Percentiles rank a stretch among this genome's conserved stretches.
These are phyloP conservation scores for Diplodia intermedia DNA, from an alignment of 2,329 filamentous ascomycete genomes.

Conservation along the genomic window DNA sequence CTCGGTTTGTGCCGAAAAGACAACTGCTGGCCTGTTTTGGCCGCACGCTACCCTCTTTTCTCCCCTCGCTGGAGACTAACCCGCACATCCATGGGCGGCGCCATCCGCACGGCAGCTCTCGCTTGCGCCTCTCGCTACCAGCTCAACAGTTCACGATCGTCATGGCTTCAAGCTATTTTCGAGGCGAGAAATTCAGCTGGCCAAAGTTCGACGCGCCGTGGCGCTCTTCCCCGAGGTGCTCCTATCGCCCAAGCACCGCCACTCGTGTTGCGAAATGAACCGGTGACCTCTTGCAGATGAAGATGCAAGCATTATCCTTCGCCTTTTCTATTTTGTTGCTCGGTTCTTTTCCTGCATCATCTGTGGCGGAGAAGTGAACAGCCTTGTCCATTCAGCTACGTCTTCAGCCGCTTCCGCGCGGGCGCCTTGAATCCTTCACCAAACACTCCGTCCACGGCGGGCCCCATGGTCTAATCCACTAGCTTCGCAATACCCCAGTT, in stretches of 20 bases:
- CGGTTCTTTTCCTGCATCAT: background rate
- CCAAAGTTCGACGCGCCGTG: background rate
- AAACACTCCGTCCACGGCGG: background rate
- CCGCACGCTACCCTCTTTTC: background rate
- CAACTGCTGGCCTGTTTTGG: background rate
- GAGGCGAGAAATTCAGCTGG: background rate
- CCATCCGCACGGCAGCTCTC: conserved; percentile 6
- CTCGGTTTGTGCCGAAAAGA: background rate
- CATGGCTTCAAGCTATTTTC: background rate
- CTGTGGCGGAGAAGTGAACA: background rate
- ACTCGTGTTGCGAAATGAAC: background rate
- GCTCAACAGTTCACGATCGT: background rate
- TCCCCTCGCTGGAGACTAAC: background rate
- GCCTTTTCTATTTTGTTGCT: background rate
- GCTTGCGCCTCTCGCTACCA: conserved; percentile 2
- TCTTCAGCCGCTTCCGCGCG: background rate
- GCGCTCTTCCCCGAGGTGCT: background rate
- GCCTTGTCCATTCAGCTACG: background rate
- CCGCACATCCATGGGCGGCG: conserved; percentile 1
- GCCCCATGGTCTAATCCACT: background rate
- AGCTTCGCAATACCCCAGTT: background rate
- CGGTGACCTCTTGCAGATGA: background rate
- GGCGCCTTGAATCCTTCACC: background rate
- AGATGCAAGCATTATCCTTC: background rate
- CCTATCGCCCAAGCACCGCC: background rate